Evolutionary conservation across 176 grass and related monocot genomes (phyloP).

Genomic region (Musa itinerans): DNA sequence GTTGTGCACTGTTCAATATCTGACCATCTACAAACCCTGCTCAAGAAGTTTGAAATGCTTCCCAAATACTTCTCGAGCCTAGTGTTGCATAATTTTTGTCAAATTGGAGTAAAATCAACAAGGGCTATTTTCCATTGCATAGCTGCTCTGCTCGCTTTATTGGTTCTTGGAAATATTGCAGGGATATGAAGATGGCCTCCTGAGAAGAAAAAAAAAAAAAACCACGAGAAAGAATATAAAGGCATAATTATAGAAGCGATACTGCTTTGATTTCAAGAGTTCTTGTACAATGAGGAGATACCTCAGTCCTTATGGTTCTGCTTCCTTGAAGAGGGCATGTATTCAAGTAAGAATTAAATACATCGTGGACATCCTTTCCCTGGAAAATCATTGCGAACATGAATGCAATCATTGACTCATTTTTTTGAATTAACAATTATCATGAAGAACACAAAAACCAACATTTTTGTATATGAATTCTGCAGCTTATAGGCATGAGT

Average conservation of each 20-base stretch:
- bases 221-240: neutral
- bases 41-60: too few relatives aligned
- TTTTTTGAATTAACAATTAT: neutral
- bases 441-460: too few relatives aligned
- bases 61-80: neutral
- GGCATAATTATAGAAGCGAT: neutral
- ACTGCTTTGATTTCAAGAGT: neutral
- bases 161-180: conserved; percentile 15
- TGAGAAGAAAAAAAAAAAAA: neutral
- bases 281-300: conserved; percentile 19
- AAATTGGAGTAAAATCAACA: neutral
- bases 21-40: too few relatives aligned
- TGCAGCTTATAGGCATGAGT: too few relatives aligned
- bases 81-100: neutral
- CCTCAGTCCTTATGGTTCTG: conserved; percentile 99
- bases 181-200: conserved; percentile 16
- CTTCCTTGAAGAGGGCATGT: conserved; percentile 92
- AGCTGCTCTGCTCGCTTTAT: neutral
- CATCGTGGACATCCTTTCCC: conserved; percentile 55
- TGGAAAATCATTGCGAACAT: conserved; percentile 24
- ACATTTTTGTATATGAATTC: too few relatives aligned
- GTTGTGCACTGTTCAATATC: too few relatives aligned
- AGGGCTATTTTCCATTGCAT: too few relatives aligned
- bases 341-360: conserved; percentile 83
- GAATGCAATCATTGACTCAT: neutral